Percentiles rank a stretch among this genome's conserved stretches.
Evolutionary conservation across 305 asterid genomes (phyloP).

Genomic region (Fraxinus floribunda): DNA sequence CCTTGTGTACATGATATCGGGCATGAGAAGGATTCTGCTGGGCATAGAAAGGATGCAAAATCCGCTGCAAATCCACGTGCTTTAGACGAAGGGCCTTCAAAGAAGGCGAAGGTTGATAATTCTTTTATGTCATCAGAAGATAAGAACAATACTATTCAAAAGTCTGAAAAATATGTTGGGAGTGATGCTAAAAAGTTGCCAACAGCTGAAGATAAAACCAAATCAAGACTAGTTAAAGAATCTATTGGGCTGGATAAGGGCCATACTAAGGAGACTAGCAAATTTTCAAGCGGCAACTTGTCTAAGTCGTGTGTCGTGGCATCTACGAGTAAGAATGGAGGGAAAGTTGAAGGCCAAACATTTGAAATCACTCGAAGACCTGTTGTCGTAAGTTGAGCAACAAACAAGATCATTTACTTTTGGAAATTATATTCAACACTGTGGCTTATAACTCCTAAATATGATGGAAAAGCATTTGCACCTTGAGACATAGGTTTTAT

Average conservation of each 20-base stretch:
- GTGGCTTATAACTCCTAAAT: not conserved
- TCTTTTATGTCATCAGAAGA: constrained; percentile 20
- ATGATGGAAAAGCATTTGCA: not conserved
- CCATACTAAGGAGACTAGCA: constrained; percentile 23
- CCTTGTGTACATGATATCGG: constrained; percentile 20
- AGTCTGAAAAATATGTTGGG: constrained; percentile 14
- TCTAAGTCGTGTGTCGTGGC: constrained; percentile 4
- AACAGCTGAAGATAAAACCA: constrained; percentile 24
- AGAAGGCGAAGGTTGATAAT: constrained; percentile 39
- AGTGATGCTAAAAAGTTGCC: constrained; percentile 23
- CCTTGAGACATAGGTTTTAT: not conserved
- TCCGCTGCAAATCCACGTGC: constrained; percentile 21
- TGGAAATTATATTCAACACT: not conserved
- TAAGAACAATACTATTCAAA: constrained; percentile 20
- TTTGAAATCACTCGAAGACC: constrained; percentile 68
- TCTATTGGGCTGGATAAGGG: constrained; percentile 24
- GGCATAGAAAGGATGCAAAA: constrained; percentile 2
- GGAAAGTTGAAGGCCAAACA: constrained; percentile 36
- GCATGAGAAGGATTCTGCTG: constrained; percentile 18
- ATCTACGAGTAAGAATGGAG: constrained; percentile 28
- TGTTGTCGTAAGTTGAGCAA: constrained; percentile 60
- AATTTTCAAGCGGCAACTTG: constrained; percentile 27
- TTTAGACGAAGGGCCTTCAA: constrained; percentile 35
- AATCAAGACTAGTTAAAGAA: constrained; percentile 22
- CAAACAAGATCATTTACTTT: constrained; percentile 29